phyloP scores from a whole-genome alignment of 768 basidiomycete genomes.

The Cystobasidium onofrii region DNA sequence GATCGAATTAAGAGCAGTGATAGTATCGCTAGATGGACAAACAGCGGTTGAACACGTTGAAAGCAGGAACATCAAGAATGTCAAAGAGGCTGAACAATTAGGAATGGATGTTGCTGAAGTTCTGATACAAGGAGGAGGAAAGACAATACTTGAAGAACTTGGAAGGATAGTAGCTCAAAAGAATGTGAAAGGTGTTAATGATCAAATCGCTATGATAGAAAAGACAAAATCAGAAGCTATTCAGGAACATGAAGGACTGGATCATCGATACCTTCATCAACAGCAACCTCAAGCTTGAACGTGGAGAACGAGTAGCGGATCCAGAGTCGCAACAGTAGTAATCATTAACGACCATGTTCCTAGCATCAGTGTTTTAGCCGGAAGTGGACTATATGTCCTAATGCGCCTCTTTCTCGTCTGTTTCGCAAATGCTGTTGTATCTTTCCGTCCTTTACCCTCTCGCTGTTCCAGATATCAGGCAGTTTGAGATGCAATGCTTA shows the following conservation, averaged over 20 bases:
- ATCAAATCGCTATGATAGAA: neutral
- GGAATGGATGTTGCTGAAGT: constrained; percentile 61
- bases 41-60: constrained; percentile 63
- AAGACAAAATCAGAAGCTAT: constrained; percentile 2
- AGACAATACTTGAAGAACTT: constrained; percentile 72
- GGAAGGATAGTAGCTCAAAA: constrained; percentile 43
- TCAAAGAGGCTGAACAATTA: constrained; percentile 59
- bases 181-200: constrained; percentile 24
- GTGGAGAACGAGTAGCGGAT: no score
- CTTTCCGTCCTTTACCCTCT: no score
- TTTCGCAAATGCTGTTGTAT: no score
- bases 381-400: no score
- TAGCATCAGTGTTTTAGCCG: no score
- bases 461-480: no score
- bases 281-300: neutral
- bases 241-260: neutral
- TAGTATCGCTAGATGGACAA: constrained; percentile 71
- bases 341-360: no score
- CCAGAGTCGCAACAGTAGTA: no score
- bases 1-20: constrained; percentile 66
- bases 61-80: constrained; percentile 51
- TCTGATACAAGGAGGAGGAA: constrained; percentile 64
- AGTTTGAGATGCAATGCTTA: no score
- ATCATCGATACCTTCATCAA: neutral
- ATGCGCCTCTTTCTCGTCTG: no score